A percentile compares a stretch with the other conserved stretches of the same genome.
phyloP scores from a whole-genome alignment of 805 yeast species.

The Candida odintsovae region DNA sequence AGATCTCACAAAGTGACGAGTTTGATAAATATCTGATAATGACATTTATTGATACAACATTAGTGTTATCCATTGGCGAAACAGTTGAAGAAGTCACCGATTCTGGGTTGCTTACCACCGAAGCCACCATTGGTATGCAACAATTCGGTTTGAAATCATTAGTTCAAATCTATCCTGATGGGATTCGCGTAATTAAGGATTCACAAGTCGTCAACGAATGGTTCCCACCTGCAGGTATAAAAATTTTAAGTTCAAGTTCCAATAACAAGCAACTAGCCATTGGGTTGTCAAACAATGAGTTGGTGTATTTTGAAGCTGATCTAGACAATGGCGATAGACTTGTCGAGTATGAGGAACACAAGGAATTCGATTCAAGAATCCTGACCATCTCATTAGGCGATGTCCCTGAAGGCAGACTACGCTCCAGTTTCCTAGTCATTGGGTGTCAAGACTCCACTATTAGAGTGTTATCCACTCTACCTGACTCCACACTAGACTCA shows the following conservation, averaged over 20 bases:
- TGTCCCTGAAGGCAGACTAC: constrained; percentile 37
- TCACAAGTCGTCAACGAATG: constrained; percentile 43
- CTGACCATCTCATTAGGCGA: constrained; percentile 43
- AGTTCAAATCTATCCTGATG: constrained; percentile 68
- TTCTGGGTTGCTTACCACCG: constrained; percentile 51
- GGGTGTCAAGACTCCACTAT: constrained; percentile 70
- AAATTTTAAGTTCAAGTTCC: constrained; percentile 51
- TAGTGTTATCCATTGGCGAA: constrained; percentile 74
- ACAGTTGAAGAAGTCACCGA: constrained; percentile 69
- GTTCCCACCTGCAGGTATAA: constrained; percentile 77
- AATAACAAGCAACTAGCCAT: constrained; percentile 65
- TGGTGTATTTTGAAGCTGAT: constrained; percentile 79
- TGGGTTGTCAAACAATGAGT: constrained; percentile 65
- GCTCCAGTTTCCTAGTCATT: constrained; percentile 58
- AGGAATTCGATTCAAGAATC: constrained; percentile 47
- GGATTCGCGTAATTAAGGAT: constrained; percentile 52
- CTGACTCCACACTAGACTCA: constrained; percentile 52
- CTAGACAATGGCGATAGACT: constrained; percentile 46
- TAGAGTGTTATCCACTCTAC: constrained; percentile 58
- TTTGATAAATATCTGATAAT: constrained; percentile 62
- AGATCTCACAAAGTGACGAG: constrained; percentile 35
- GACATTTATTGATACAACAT: constrained; percentile 59
- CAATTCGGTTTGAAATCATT: constrained; percentile 60
- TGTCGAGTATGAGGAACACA: constrained; percentile 61
- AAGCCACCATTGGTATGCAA: constrained; percentile 61